Evolutionary conservation across 2,329 filamentous ascomycete species (phyloP).

Genomic region (Cryphonectria nitschkei): DNA sequence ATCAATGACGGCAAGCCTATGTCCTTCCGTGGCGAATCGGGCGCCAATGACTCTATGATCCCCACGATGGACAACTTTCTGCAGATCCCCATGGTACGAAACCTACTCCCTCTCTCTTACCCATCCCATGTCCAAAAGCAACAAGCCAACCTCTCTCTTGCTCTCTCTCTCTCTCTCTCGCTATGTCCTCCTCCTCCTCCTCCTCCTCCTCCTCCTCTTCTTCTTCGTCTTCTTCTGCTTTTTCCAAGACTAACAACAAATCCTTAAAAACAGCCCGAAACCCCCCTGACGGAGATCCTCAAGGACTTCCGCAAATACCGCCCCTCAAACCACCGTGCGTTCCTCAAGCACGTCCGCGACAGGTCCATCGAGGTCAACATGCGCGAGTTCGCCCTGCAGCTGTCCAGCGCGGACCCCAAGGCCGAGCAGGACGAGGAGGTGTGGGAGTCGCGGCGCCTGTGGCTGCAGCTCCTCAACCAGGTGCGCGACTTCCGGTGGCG

Average conservation of each 20-base stretch:
- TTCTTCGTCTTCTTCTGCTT: too few species aligned
- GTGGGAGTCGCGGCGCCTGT: slow-evolving; percentile 60
- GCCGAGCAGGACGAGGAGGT: slow-evolving; percentile 47
- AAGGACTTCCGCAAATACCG: slow-evolving; percentile 88
- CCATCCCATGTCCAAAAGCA: not conserved
- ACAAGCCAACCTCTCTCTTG: not conserved
- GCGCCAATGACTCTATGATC: slow-evolving; percentile 93
- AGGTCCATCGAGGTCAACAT: slow-evolving; percentile 54
- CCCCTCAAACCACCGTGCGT: slow-evolving; percentile 85
- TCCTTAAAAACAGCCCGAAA: slow-evolving; percentile 57
- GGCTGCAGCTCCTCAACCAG: slow-evolving; percentile 70
- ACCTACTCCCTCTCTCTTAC: not conserved
- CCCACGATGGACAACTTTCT: slow-evolving; percentile 88
- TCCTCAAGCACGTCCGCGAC: slow-evolving; percentile 71
- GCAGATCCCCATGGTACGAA: slow-evolving; percentile 70
- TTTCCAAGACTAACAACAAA: not conserved
- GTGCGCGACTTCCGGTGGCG: slow-evolving; percentile 82
- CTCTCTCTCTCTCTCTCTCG: not conserved
- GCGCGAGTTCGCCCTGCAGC: slow-evolving; percentile 59
- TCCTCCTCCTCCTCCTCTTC: too few species aligned
- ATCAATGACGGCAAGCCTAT: slow-evolving; percentile 71
- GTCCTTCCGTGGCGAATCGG: slow-evolving; percentile 88
- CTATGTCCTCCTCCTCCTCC: too few species aligned
- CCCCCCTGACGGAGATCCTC: slow-evolving; percentile 85
- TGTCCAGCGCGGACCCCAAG: slow-evolving; percentile 28